Conservation (phyloP, 2,329 filamentous ascomycete species). For the Exophiala lecanii-corni region DNA sequence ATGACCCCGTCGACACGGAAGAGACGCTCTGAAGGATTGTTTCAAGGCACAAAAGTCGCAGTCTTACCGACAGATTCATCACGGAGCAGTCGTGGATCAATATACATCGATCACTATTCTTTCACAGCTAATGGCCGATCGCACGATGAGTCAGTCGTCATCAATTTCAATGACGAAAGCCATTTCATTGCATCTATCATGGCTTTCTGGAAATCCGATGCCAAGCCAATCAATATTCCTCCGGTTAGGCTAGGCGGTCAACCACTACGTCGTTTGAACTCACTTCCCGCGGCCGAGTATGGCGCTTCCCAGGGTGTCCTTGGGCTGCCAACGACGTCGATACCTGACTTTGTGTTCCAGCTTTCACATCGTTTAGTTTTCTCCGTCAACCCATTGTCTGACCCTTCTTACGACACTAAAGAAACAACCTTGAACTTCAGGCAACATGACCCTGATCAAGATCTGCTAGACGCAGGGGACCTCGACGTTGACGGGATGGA, state of each 20-base stretch:
- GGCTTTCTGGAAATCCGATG: conserved; percentile 39
- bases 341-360: conserved; percentile 20
- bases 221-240: conserved; percentile 15
- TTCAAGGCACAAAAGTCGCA: conserved; percentile 35
- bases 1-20: conserved; percentile 47
- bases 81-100: conserved; percentile 36
- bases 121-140: conserved; percentile 29
- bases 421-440: background rate
- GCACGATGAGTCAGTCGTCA: conserved; percentile 40
- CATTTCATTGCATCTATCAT: conserved; percentile 41
- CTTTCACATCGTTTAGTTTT: conserved; percentile 20
- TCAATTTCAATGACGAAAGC: conserved; percentile 40
- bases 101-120: conserved; percentile 37
- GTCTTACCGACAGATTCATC: conserved; percentile 10
- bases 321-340: conserved; percentile 3
- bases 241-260: conserved; percentile 15
- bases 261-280: conserved; percentile 6
- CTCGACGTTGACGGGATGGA: conserved; percentile 47
- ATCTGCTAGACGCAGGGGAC: conserved; percentile 39
- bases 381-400: conserved; percentile 14
- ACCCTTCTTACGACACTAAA: conserved; percentile 1
- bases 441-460: conserved; percentile 32
- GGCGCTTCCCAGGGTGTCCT: conserved; percentile 5
- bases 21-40: conserved; percentile 38
- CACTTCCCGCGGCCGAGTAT: conserved; percentile 3